A percentile compares a stretch with the other conserved stretches of the same genome.
Evolutionary conservation across 345 rosid genomes (phyloP).

Genomic region (Salix caprea): DNA sequence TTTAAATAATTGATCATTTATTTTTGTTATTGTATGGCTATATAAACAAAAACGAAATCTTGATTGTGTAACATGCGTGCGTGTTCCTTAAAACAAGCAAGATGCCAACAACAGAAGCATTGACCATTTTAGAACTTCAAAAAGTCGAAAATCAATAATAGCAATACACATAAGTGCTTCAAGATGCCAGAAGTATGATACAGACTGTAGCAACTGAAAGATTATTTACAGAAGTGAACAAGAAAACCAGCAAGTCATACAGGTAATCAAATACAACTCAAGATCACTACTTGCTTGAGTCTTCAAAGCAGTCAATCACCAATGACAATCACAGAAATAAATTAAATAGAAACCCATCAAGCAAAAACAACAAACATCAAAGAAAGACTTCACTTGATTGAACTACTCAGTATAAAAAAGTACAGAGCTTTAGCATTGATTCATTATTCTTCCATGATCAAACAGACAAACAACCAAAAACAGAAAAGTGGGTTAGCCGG

Average conservation of each 20-base stretch:
- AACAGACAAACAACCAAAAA: background rate
- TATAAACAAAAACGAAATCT: too few relatives aligned
- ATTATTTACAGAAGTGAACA: background rate
- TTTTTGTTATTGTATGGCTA: too few relatives aligned
- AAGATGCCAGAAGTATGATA: too few relatives aligned
- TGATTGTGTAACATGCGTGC: too few relatives aligned
- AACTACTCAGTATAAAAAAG: background rate
- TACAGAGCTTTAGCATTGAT: background rate
- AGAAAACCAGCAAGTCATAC: background rate
- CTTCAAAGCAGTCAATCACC: background rate
- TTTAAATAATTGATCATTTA: too few relatives aligned
- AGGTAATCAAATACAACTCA: background rate
- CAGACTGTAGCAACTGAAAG: too few relatives aligned
- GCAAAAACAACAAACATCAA: background rate
- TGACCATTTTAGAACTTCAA: too few relatives aligned
- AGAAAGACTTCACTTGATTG: background rate
- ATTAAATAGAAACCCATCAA: background rate
- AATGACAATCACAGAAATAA: background rate
- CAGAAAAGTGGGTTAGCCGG: constrained; percentile 42
- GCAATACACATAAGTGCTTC: too few relatives aligned
- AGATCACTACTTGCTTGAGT: background rate
- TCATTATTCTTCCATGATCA: background rate
- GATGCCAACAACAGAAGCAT: too few relatives aligned
- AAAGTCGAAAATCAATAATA: too few relatives aligned
- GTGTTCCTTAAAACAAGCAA: too few relatives aligned